These are phyloP conservation scores for Pseudonitzschia delicatissima DNA, from an alignment of 108 stramenopile genomes.

Conservation along the genomic window DNA sequence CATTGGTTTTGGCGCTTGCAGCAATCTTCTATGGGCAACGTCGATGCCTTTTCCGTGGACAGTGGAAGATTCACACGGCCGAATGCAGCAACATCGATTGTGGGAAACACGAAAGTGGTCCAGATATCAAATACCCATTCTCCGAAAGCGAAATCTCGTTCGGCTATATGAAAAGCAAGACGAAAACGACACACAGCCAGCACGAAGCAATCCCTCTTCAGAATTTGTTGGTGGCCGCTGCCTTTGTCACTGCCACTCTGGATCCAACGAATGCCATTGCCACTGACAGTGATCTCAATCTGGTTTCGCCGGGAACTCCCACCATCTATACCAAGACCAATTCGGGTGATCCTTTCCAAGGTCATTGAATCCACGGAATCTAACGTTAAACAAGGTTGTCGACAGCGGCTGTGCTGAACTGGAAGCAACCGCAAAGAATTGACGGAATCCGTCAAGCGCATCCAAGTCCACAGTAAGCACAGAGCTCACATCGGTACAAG, in stretches of 20 bases:
- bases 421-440: background rate
- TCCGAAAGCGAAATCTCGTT: no score
- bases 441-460: background rate
- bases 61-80: no score
- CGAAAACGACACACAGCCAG: background rate
- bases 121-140: no score
- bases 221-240: constrained; percentile 3
- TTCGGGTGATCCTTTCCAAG: background rate
- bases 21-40: no score
- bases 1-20: no score
- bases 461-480: background rate
- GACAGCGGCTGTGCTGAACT: background rate
- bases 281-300: background rate
- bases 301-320: constrained; percentile 10
- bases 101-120: no score
- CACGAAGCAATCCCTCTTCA: background rate
- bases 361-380: background rate
- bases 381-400: background rate
- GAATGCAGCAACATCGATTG: no score
- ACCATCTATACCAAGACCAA: background rate
- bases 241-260: background rate
- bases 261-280: background rate
- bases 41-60: no score
- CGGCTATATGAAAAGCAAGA: constrained; percentile 11
- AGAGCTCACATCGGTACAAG: background rate